Conservation (phyloP, 2,329 filamentous ascomycete genomes). For the Fusarium sp. region DNA sequence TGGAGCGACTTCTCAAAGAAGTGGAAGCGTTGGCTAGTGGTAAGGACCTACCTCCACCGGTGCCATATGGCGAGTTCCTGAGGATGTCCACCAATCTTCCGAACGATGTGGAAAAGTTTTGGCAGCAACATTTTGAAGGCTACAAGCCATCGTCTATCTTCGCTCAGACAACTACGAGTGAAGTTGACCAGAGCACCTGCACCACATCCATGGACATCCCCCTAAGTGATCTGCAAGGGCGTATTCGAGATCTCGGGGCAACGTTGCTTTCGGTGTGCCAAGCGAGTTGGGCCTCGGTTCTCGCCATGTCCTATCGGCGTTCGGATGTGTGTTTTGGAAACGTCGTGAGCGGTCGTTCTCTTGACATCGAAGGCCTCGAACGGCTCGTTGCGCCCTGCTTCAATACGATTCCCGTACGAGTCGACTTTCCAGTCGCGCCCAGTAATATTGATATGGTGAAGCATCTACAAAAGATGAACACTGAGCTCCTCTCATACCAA, state of each 20-base stretch:
- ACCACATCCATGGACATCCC: constrained; percentile 52
- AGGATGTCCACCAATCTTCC: constrained; percentile 65
- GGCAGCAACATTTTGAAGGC: constrained; percentile 68
- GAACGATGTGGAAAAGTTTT: constrained; percentile 71
- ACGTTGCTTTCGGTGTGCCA: constrained; percentile 78
- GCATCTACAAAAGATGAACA: constrained; percentile 71
- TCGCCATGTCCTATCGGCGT: constrained; percentile 68
- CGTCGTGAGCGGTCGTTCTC: constrained; percentile 81
- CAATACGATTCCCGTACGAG: constrained; percentile 84
- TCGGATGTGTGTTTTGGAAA: constrained; percentile 88
- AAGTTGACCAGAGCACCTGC: constrained; percentile 50
- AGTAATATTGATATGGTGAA: constrained; percentile 71
- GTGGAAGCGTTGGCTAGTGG: constrained; percentile 71
- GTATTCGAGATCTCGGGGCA: constrained; percentile 65
- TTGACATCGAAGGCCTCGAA: constrained; percentile 75
- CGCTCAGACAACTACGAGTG: constrained; percentile 29
- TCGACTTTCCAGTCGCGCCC: constrained; percentile 62
- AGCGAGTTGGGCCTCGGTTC: constrained; percentile 76
- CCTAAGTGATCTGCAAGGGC: constrained; percentile 62
- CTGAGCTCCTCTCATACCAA: constrained; percentile 75
- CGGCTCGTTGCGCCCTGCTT: constrained; percentile 89
- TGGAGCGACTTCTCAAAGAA: constrained; percentile 77
- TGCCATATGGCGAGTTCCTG: constrained; percentile 75
- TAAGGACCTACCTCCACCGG: constrained; percentile 60
- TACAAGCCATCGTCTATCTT: constrained; percentile 58